Conservation (phyloP, 73 alveolate species). For the Tetrahymena borealis region DNA sequence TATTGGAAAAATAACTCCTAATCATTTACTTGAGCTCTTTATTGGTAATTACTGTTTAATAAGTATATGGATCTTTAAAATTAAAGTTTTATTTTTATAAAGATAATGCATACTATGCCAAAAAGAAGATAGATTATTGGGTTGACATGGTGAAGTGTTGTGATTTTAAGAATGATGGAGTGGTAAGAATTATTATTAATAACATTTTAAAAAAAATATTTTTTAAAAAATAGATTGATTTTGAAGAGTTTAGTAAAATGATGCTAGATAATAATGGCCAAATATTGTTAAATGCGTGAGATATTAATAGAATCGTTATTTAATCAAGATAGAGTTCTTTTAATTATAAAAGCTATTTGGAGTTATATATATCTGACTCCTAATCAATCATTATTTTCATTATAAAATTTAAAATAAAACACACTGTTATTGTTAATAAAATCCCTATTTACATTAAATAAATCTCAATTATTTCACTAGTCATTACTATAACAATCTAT, state of each 20-base stretch:
- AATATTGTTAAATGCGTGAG: background rate
- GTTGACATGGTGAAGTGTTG: background rate
- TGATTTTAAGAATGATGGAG: background rate
- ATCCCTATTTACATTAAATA: too few relatives aligned
- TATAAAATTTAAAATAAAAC: too few relatives aligned
- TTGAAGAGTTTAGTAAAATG: background rate
- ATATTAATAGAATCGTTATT: too few relatives aligned
- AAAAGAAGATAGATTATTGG: background rate
- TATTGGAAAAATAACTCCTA: background rate
- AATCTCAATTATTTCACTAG: too few relatives aligned
- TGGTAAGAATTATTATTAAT: background rate
- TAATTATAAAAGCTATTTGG: too few relatives aligned
- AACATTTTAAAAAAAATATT: background rate
- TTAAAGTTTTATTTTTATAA: background rate
- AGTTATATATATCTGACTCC: too few relatives aligned
- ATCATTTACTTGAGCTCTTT: background rate
- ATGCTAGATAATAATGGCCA: background rate
- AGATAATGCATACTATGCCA: background rate
- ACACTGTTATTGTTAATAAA: too few relatives aligned
- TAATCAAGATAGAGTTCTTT: too few relatives aligned
- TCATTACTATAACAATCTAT: too few relatives aligned
- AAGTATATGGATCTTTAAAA: background rate
- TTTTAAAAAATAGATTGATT: background rate
- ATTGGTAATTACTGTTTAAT: background rate
- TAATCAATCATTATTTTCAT: too few relatives aligned